Percentiles rank a stretch among this genome's conserved stretches.
Evolutionary conservation across 768 basidiomycete species (phyloP).

Genomic region (Lentinula edodes): DNA sequence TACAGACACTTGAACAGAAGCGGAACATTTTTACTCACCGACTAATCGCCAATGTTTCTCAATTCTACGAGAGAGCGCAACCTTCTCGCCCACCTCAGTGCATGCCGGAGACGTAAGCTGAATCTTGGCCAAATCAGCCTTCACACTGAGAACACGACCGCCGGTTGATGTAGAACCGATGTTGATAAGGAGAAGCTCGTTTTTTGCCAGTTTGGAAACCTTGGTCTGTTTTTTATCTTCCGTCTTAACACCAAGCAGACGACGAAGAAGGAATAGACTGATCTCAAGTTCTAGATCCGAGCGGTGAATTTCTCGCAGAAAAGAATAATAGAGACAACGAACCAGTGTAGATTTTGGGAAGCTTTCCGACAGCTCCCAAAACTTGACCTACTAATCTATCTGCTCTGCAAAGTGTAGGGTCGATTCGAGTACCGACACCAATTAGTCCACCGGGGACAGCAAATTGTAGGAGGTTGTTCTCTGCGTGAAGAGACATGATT

Average conservation of each 20-base stretch:
- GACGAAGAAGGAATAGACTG: constrained; percentile 89
- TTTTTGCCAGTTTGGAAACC: constrained; percentile 85
- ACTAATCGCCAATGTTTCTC: constrained; percentile 99
- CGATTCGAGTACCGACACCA: constrained; percentile 96
- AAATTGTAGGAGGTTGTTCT: constrained; percentile 90
- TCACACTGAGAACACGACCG: constrained; percentile 89
- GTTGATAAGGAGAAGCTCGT: constrained; percentile 92
- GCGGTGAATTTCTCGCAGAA: background rate
- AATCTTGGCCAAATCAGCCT: constrained; percentile 92
- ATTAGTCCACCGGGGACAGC: constrained; percentile 97
- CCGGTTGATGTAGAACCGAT: constrained; percentile 98
- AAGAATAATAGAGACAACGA: constrained; percentile 5
- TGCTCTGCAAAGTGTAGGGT: constrained; percentile 94
- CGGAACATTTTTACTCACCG: constrained; percentile 45
- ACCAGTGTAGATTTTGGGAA: constrained; percentile 93
- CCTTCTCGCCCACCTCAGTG: constrained; percentile 96
- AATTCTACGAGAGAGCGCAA: constrained; percentile 88
- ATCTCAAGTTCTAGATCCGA: constrained; percentile 72
- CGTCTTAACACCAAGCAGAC: constrained; percentile 95
- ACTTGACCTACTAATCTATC: constrained; percentile 97
- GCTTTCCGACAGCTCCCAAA: constrained; percentile 87
- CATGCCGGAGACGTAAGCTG: constrained; percentile 92
- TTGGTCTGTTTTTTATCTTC: constrained; percentile 99
- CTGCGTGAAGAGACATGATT: constrained; percentile 91
- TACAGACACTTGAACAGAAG: background rate